A percentile compares a stretch with the other conserved stretches of the same genome.
Evolutionary conservation across 331 rosid species (phyloP).

Genomic region (Phaseolus coccineus): DNA sequence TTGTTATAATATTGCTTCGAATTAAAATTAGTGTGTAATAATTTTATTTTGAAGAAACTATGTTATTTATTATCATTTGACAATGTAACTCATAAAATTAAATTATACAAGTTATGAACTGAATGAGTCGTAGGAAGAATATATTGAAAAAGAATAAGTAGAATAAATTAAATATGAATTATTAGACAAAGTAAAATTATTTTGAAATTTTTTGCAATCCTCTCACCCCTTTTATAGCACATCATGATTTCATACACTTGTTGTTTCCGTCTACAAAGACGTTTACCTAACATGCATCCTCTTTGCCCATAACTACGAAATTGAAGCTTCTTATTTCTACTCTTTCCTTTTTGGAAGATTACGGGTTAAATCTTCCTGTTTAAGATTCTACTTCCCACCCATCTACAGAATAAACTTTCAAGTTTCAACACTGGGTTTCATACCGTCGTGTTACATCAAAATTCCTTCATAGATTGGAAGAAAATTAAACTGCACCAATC

Average conservation of each 20-base stretch:
- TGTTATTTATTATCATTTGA: no score
- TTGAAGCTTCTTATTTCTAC: not conserved
- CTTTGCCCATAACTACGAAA: not conserved
- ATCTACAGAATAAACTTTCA: not conserved
- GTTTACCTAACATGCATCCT: not conserved
- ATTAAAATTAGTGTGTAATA: no score
- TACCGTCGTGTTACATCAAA: slow-evolving; percentile 4
- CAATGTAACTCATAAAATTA: no score
- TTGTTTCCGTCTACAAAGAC: not conserved
- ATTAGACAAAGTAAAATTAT: no score
- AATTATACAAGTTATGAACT: no score
- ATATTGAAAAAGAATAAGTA: no score
- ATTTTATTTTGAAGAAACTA: no score
- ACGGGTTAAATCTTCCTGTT: not conserved
- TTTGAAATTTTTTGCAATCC: not conserved
- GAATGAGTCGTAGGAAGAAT: no score
- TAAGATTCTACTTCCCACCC: not conserved
- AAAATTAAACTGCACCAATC: not conserved
- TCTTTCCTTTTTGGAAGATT: not conserved
- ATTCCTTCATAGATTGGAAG: not conserved
- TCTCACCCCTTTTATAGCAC: not conserved
- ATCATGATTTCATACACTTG: not conserved
- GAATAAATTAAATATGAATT: no score
- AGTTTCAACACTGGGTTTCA: not conserved
- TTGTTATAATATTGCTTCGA: no score